Conservation (phyloP, 108 stramenopile species). For the Cyclostephanos invisitatus region DNA sequence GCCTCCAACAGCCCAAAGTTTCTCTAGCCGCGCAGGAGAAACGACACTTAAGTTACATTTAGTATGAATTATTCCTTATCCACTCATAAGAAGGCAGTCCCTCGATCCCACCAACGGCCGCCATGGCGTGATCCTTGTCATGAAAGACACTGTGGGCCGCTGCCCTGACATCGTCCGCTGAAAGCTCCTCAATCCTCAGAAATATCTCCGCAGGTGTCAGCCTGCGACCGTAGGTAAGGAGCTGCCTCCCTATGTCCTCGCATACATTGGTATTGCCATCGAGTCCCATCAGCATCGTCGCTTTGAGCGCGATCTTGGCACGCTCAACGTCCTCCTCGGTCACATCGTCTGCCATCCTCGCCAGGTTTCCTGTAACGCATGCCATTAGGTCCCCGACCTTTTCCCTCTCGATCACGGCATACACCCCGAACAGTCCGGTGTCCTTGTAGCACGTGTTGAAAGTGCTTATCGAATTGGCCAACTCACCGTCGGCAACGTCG, state of each 20-base stretch:
- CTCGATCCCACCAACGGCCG: constrained; percentile 96
- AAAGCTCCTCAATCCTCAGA: constrained; percentile 93
- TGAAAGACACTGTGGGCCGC: constrained; percentile 91
- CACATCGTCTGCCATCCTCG: constrained; percentile 86
- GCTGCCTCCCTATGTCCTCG: constrained; percentile 98
- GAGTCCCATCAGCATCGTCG: constrained; percentile 96
- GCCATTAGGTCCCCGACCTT: constrained; percentile 87
- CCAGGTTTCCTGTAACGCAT: constrained; percentile 88
- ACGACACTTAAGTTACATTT: constrained; percentile 8
- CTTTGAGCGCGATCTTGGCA: constrained; percentile 96
- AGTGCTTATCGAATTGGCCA: constrained; percentile 90
- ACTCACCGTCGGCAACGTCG: constrained; percentile 88
- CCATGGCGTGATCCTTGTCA: constrained; percentile 97
- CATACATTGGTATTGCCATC: constrained; percentile 95
- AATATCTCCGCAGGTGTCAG: constrained; percentile 98
- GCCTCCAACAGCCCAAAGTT: too few relatives aligned
- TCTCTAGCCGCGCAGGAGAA: too few relatives aligned
- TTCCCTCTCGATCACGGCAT: constrained; percentile 92
- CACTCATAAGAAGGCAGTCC: constrained; percentile 94
- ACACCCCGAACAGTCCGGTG: constrained; percentile 98
- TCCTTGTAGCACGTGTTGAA: constrained; percentile 99
- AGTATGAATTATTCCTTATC: constrained; percentile 85
- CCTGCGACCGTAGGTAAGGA: constrained; percentile 97
- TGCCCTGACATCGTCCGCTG: constrained; percentile 88
- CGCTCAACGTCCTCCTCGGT: constrained; percentile 94